Conservation (phyloP, 192 early-diverging fungal species). For the Coemansia sp. region DNA sequence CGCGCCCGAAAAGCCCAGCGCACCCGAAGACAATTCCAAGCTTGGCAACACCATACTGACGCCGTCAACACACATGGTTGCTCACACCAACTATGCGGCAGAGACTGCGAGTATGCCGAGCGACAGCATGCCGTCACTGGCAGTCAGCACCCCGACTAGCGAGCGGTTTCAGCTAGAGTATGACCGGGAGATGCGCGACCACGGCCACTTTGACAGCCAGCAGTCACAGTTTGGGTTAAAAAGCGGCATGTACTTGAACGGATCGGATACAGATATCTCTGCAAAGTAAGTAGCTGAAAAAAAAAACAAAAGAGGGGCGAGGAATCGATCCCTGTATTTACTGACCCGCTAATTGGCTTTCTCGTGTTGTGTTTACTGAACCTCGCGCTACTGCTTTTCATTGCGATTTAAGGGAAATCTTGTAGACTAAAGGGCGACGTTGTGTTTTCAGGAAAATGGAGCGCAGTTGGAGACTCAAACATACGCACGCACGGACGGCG, state of each 20-base stretch:
- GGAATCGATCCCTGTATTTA: no score
- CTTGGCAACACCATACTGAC: slow-evolving; percentile 15
- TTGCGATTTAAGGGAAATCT: no score
- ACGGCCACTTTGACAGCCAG: slow-evolving; percentile 9
- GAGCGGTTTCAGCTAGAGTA: slow-evolving; percentile 31
- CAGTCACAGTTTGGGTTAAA: slow-evolving; percentile 41
- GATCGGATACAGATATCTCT: slow-evolving; percentile 27
- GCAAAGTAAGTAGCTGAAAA: slow-evolving; percentile 22
- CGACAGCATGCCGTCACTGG: slow-evolving; percentile 30
- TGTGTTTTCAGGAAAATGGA: slow-evolving; percentile 35
- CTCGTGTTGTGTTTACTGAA: background rate
- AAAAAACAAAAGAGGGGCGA: no score
- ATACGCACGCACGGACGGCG: background rate
- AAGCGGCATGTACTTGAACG: slow-evolving; percentile 36
- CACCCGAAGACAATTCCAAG: background rate
- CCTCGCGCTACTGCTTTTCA: background rate
- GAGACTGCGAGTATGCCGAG: background rate
- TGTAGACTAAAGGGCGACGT: slow-evolving; percentile 42
- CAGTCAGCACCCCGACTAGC: slow-evolving; percentile 25
- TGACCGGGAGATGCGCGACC: slow-evolving; percentile 19
- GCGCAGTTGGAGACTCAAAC: slow-evolving; percentile 25
- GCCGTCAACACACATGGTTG: slow-evolving; percentile 10
- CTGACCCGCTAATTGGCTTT: background rate
- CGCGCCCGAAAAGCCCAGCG: background rate
- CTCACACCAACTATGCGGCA: background rate